A percentile compares a stretch with the other conserved stretches of the same genome.
Evolutionary conservation across 352 stramenopile species (phyloP).

Genomic region (Phytopythium mirpurense): DNA sequence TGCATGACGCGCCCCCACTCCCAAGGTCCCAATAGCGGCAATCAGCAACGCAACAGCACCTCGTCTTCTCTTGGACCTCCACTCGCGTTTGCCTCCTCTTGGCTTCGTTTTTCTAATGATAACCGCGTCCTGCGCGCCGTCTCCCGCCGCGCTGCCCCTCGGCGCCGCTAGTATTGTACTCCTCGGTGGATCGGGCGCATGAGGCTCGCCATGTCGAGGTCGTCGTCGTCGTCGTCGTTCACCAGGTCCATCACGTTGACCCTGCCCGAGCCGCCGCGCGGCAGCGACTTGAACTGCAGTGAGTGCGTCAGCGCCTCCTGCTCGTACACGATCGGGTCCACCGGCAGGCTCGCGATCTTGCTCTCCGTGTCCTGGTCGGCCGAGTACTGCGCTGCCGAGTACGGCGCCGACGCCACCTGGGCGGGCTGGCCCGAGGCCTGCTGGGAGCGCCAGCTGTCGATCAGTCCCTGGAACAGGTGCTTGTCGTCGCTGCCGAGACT

Average conservation of each 20-base stretch:
- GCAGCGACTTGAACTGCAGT: constrained; percentile 24
- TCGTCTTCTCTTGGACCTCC: too few relatives aligned
- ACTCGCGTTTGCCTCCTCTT: too few relatives aligned
- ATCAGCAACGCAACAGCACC: too few relatives aligned
- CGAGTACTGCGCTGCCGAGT: constrained; percentile 7
- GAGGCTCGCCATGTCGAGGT: constrained; percentile 38
- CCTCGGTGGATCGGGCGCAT: constrained; percentile 63
- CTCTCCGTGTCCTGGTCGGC: constrained; percentile 7
- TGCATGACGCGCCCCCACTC: too few relatives aligned
- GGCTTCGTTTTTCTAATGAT: background rate
- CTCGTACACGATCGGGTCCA: constrained; percentile 33
- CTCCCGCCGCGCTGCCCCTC: background rate
- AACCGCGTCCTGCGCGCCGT: background rate
- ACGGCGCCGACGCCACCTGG: constrained; percentile 7
- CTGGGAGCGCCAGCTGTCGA: constrained; percentile 41
- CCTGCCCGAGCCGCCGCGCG: constrained; percentile 26
- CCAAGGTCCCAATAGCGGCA: too few relatives aligned
- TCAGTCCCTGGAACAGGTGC: constrained; percentile 63
- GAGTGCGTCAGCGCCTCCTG: constrained; percentile 28
- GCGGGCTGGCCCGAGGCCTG: constrained; percentile 11
- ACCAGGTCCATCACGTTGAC: constrained; percentile 18
- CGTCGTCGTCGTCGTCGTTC: constrained; percentile 49
- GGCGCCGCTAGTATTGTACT: constrained; percentile 40
- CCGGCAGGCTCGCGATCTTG: constrained; percentile 29
- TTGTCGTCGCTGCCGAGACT: constrained; percentile 57